These are phyloP conservation scores for Pseudopyricularia javanii DNA, from an alignment of 2,329 filamentous ascomycete species.

Conservation along the genomic window DNA sequence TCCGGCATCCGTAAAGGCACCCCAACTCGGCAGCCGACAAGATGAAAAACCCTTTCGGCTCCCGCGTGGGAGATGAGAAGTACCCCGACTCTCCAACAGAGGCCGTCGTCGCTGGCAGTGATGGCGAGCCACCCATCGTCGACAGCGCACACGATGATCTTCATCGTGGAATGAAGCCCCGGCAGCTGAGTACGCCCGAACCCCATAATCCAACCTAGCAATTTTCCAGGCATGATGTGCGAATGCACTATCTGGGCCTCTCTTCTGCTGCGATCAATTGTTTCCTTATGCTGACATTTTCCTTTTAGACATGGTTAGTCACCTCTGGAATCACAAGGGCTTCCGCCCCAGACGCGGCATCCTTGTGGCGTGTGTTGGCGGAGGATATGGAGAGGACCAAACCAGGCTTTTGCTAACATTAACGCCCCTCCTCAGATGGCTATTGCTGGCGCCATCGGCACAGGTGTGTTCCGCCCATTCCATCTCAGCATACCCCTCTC, in stretches of 20 bases:
- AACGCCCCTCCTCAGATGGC: conserved; percentile 13
- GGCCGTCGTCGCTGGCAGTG: neutral
- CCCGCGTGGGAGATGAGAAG: neutral
- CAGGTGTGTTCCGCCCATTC: conserved; percentile 5
- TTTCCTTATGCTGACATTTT: neutral
- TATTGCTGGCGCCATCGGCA: conserved; percentile 24
- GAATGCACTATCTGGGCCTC: neutral
- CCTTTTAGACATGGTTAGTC: neutral
- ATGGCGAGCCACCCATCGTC: neutral
- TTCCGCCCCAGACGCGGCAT: neutral
- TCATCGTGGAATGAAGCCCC: conserved; percentile 17
- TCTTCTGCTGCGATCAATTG: neutral
- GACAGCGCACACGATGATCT: conserved; percentile 13
- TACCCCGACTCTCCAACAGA: neutral
- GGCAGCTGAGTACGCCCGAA: conserved; percentile 12
- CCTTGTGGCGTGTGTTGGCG: neutral
- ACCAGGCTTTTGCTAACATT: neutral
- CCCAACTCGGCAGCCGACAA: conserved; percentile 1
- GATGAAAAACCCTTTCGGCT: neutral
- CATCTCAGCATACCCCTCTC: neutral
- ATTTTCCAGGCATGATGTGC: no score
- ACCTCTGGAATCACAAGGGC: neutral
- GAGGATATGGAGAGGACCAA: neutral
- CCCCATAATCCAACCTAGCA: no score
- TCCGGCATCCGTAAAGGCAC: neutral